A percentile compares a stretch with the other conserved stretches of the same genome.
These are phyloP conservation scores for Harrya chromipes DNA, from an alignment of 768 basidiomycete genomes.

Conservation along the genomic window DNA sequence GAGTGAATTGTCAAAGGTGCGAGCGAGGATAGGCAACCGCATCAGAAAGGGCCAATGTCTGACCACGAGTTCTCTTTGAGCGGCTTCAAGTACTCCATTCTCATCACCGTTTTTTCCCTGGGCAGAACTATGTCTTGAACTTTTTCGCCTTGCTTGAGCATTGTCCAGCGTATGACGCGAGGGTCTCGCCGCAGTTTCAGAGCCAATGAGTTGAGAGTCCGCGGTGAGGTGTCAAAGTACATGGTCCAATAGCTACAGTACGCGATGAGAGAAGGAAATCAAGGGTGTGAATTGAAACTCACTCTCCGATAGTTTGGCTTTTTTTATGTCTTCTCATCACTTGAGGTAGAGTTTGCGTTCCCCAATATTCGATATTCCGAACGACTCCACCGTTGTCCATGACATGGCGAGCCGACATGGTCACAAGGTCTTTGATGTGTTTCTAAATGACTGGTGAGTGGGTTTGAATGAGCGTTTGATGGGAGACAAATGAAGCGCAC, in stretches of 20 bases:
- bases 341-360: constrained; percentile 69
- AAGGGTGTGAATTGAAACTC: constrained; percentile 34
- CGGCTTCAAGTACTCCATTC: constrained; percentile 24
- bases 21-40: neutral
- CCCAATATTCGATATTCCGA: constrained; percentile 72
- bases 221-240: constrained; percentile 85
- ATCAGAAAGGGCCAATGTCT: constrained; percentile 17
- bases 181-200: constrained; percentile 73
- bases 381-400: constrained; percentile 79
- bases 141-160: constrained; percentile 72
- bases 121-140: constrained; percentile 63
- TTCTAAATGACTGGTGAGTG: constrained; percentile 37
- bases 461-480: neutral
- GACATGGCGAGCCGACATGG: constrained; percentile 65
- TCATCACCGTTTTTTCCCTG: constrained; percentile 42
- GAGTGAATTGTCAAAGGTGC: neutral
- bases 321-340: constrained; percentile 64
- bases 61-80: constrained; percentile 27
- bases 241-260: constrained; percentile 79
- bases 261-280: constrained; percentile 4
- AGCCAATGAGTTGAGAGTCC: constrained; percentile 61
- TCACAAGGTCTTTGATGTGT: constrained; percentile 73
- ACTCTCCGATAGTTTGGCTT: constrained; percentile 70
- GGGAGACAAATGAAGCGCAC: constrained; percentile 39
- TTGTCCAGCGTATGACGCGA: constrained; percentile 78